phyloP scores from a whole-genome alignment of 371 early-diverging fungal species.

The Paraphysoderma sedebokerense region DNA sequence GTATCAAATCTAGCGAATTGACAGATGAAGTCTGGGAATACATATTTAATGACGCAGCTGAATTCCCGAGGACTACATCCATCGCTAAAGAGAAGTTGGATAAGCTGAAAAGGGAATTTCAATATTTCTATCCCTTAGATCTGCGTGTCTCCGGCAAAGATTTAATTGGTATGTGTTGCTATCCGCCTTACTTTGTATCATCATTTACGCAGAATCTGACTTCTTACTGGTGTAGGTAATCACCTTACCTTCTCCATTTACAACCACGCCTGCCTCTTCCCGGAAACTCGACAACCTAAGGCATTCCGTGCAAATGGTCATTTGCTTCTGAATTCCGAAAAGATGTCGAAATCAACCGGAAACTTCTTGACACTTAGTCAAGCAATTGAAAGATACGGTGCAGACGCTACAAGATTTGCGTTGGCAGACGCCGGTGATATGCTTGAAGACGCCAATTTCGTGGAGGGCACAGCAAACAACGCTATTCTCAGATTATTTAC shows the following conservation, averaged over 20 bases:
- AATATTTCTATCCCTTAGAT: conserved; percentile 98
- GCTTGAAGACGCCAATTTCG: conserved; percentile 99
- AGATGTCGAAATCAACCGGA: conserved; percentile 99
- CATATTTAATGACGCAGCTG: conserved; percentile 56
- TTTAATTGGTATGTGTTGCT: no score
- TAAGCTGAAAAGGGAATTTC: conserved; percentile 67
- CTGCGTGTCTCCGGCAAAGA: conserved; percentile 98
- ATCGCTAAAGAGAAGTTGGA: conserved; percentile 47
- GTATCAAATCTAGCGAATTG: conserved; percentile 69
- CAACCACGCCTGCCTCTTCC: conserved; percentile 97
- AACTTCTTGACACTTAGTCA: conserved; percentile 93
- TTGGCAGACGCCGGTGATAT: conserved; percentile 92
- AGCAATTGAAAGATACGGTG: conserved; percentile 79
- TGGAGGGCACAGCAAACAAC: conserved; percentile 90
- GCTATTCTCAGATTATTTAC: conserved; percentile 88
- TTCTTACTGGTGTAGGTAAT: no score
- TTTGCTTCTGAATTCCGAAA: conserved; percentile 89
- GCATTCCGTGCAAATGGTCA: conserved; percentile 95
- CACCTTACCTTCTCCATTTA: conserved; percentile 98
- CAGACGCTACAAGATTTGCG: conserved; percentile 93
- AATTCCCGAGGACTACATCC: conserved; percentile 34
- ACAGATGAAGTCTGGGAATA: conserved; percentile 94
- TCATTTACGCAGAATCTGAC: no score
- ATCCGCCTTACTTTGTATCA: no score
- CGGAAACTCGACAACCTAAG: conserved; percentile 82